These are phyloP conservation scores for Vicia faba DNA, from an alignment of 306 rosid species.

Conservation along the genomic window DNA sequence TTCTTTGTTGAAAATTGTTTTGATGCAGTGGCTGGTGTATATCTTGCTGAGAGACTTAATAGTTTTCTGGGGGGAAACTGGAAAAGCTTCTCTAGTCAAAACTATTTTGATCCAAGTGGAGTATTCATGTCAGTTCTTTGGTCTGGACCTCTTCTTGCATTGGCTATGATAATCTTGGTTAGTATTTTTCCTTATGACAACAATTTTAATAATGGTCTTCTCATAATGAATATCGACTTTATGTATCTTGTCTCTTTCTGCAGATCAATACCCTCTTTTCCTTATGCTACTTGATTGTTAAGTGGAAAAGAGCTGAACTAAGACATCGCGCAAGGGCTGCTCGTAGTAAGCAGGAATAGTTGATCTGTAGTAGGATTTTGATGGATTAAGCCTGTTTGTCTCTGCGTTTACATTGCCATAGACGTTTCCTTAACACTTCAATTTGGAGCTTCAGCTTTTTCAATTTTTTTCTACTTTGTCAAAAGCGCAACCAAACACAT, in stretches of 20 bases:
- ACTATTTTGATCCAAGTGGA: slow-evolving; percentile 87
- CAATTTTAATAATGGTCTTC: slow-evolving; percentile 8
- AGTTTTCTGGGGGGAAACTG: slow-evolving; percentile 60
- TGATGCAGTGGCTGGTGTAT: slow-evolving; percentile 88
- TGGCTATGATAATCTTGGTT: slow-evolving; percentile 88
- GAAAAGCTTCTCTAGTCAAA: slow-evolving; percentile 81
- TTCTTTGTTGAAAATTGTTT: slow-evolving; percentile 32
- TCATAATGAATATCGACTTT: slow-evolving; percentile 21
- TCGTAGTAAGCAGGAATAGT: slow-evolving; percentile 62
- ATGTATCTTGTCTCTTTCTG: slow-evolving; percentile 34
- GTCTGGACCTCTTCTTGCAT: slow-evolving; percentile 93
- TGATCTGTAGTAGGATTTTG: slow-evolving; percentile 24
- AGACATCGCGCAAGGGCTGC: slow-evolving; percentile 82
- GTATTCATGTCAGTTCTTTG: slow-evolving; percentile 77
- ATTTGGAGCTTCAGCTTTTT: too few relatives aligned
- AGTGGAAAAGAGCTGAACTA: slow-evolving; percentile 95
- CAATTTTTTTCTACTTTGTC: too few relatives aligned
- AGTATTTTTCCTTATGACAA: slow-evolving; percentile 37
- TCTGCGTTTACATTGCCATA: too few relatives aligned
- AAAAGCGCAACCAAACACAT: too few relatives aligned
- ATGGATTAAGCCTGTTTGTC: neutral
- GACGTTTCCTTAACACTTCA: too few relatives aligned
- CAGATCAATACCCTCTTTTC: slow-evolving; percentile 93
- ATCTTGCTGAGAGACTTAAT: slow-evolving; percentile 81
- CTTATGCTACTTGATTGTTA: slow-evolving; percentile 75